Conservation (phyloP, 2,329 filamentous ascomycete genomes). For the Hypoxylon sp. region DNA sequence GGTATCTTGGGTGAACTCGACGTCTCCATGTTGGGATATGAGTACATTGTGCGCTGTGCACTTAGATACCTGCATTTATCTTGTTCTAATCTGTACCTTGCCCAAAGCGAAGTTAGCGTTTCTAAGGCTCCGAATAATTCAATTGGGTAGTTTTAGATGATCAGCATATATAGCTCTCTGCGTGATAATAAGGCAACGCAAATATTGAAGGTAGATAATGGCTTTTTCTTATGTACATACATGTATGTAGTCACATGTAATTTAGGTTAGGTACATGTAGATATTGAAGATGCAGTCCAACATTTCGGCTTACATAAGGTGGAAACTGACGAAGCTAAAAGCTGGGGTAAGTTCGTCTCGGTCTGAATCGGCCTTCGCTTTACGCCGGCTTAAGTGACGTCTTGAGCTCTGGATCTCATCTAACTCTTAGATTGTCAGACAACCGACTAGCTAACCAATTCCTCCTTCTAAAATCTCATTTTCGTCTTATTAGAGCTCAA, state of each 20-base stretch:
- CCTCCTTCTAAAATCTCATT: neutral
- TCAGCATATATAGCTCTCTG: neutral
- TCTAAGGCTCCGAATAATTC: neutral
- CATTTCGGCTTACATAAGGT: constrained; percentile 19
- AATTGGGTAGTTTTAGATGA: neutral
- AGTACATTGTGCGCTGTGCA: neutral
- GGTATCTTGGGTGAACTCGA: neutral
- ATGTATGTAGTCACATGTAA: no score
- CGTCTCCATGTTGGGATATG: neutral
- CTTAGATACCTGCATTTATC: neutral
- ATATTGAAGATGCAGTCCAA: neutral
- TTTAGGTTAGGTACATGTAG: neutral
- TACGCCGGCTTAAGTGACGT: constrained; percentile 54
- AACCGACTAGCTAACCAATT: constrained; percentile 15
- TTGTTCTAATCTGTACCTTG: neutral
- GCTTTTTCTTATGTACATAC: no score
- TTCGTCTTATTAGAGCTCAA: constrained; percentile 6
- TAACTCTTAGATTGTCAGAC: constrained; percentile 38
- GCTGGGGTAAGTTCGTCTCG: constrained; percentile 34
- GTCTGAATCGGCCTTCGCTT: constrained; percentile 48
- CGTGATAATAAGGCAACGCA: neutral
- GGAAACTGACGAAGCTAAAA: constrained; percentile 31
- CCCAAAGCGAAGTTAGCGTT: neutral
- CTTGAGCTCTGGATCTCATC: constrained; percentile 45
- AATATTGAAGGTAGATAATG: neutral